These are phyloP conservation scores for Boletus barrowsii DNA, from an alignment of 768 basidiomycete genomes.

Conservation along the genomic window DNA sequence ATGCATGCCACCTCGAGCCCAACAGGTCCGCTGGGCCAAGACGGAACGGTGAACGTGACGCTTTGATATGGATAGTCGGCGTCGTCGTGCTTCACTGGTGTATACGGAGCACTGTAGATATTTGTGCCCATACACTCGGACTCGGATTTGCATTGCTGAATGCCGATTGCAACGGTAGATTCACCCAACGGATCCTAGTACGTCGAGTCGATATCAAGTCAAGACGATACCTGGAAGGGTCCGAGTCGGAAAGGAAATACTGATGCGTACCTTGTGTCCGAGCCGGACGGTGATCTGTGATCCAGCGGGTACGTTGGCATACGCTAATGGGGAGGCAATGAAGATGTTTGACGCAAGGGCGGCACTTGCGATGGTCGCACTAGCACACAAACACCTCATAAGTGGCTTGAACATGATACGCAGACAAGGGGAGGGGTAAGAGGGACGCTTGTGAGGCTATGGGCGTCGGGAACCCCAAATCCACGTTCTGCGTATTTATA, in stretches of 20 bases:
- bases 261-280: conserved; percentile 32
- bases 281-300: conserved; percentile 38
- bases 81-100: not conserved
- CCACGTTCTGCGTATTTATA: too few relatives aligned
- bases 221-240: not conserved
- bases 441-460: too few relatives aligned
- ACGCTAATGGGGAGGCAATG: conserved; percentile 29
- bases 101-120: conserved; percentile 4
- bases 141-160: not conserved
- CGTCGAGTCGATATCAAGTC: not conserved
- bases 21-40: not conserved
- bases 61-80: not conserved
- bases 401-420: too few relatives aligned
- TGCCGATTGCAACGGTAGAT: conserved; percentile 3
- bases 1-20: not conserved
- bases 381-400: too few relatives aligned
- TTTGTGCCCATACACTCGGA: conserved; percentile 1
- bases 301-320: conserved; percentile 34
- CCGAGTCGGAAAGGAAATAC: not conserved
- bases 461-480: too few relatives aligned
- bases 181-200: too few relatives aligned
- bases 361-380: too few relatives aligned
- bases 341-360: too few relatives aligned
- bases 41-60: not conserved
- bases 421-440: too few relatives aligned